Evolutionary conservation across 2,329 filamentous ascomycete genomes (phyloP).

Genomic region (Aspergillus terreus): DNA sequence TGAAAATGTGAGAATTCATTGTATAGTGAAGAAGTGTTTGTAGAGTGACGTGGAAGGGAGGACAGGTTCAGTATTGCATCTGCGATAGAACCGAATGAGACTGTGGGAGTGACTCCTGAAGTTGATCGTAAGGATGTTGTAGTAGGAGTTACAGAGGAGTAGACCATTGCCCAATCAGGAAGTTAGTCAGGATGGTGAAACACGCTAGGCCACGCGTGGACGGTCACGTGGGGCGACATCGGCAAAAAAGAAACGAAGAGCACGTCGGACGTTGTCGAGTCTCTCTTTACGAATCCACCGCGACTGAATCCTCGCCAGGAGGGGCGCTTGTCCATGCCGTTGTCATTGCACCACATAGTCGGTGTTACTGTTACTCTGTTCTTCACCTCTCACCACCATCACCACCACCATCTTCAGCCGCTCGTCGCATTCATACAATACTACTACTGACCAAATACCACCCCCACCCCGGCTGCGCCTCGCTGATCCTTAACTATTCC

Average conservation of each 20-base stretch:
- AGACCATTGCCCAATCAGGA: neutral
- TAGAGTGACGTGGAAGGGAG: too few species aligned
- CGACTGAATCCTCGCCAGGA: neutral
- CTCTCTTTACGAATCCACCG: neutral
- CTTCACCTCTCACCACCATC: neutral
- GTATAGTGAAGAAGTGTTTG: too few species aligned
- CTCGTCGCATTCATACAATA: neutral
- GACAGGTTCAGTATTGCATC: too few species aligned
- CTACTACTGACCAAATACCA: neutral
- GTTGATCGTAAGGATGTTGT: too few species aligned
- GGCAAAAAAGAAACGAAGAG: neutral
- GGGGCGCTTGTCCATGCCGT: too few species aligned
- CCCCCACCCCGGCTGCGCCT: slow-evolving; percentile 20
- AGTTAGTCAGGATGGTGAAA: slow-evolving; percentile 22
- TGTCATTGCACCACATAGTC: too few species aligned
- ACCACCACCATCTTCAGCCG: slow-evolving; percentile 1
- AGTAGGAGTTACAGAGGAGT: too few species aligned
- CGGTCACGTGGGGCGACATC: slow-evolving; percentile 20
- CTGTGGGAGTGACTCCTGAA: too few species aligned
- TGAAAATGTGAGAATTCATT: too few species aligned
- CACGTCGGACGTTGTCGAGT: neutral
- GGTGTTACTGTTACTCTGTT: too few species aligned
- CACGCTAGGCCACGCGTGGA: slow-evolving; percentile 19
- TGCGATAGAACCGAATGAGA: too few species aligned
- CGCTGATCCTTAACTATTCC: slow-evolving; percentile 25